Percentiles rank a stretch among this genome's conserved stretches.
Conservation (phyloP, 163 green algal genomes). For the Scenedesmus sp. region DNA sequence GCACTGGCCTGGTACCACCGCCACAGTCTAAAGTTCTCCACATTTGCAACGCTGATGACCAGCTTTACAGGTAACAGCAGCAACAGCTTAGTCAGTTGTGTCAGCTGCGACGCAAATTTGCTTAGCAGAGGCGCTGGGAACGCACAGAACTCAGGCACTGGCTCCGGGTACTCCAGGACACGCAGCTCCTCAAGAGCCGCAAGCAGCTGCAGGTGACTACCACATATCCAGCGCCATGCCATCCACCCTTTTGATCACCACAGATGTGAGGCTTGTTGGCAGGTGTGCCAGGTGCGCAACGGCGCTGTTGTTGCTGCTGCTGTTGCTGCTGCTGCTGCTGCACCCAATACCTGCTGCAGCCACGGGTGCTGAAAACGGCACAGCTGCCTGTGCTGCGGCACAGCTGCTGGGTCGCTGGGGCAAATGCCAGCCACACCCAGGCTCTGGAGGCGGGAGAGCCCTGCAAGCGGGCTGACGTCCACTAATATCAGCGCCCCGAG, state of each 20-base stretch:
- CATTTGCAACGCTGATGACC: neutral
- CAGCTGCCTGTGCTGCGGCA: neutral
- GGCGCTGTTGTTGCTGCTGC: neutral
- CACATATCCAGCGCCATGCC: neutral
- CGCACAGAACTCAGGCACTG: neutral
- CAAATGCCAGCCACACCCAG: neutral
- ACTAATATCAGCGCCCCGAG: neutral
- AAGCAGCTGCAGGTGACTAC: neutral
- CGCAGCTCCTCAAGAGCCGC: neutral
- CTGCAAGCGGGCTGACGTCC: neutral
- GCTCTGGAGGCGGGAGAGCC: neutral
- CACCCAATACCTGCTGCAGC: no score
- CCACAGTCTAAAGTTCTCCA: neutral
- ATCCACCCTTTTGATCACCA: constrained; percentile 21
- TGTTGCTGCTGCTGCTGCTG: neutral
- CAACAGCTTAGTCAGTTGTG: neutral
- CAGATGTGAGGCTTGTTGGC: neutral
- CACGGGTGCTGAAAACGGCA: neutral
- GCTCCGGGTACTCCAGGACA: constrained; percentile 3
- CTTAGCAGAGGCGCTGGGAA: neutral
- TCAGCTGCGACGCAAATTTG: neutral
- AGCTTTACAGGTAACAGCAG: neutral
- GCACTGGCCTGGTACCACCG: neutral
- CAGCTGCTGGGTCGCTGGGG: neutral
- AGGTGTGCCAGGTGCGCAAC: neutral